Base-by-base conservation (phyloP, 768 basidiomycete species). In the Wakefieldia striispora region DNA sequence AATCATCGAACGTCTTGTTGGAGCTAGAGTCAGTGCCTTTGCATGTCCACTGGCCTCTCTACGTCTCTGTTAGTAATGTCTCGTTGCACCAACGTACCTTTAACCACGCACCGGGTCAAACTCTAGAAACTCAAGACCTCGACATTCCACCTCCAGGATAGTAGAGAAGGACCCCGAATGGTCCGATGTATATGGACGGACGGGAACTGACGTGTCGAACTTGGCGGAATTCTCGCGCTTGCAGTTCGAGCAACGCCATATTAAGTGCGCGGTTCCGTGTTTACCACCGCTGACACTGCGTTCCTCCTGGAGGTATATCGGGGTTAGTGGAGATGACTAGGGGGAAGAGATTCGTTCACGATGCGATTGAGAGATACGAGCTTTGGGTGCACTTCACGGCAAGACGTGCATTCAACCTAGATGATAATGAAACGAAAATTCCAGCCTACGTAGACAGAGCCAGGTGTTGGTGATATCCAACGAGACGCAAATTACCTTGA, bases 221-320 rank as follows among this genome's bases (percentile, higher is more conserved):
- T 86, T 90, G 34, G 89, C 91, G 8, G 84, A 88, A 59, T 81
- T 83, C 68, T 91, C 89, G 33, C 84, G 82, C 72, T 84, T 91
- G 75, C 88, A 91, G 42, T 76, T 61, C 20, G 82, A 79, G 58
- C 89, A 92, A 55, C 73, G 76, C 91, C 91, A 93, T 33, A 92
- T 87, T 58, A 92, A 84, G 64, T 91, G 72, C 6, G 91, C 91
- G 6, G 72, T 84, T 60, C 68, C 77, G 39, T 82, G 80, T 67
- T 84, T 91, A 14, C 83, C 73, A 8, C 82, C 77, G 16, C 81
- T 75, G n/a, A 90, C 70, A 52, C 84, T 79, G 53, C 70, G 76
- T 63, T 80, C 74, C 66, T 90, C 82, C 89, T 91, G 57, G 24
- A 20, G 40, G 40, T n/a, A 39, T 23, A 13, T 12, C 20, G 27